phyloP scores from a whole-genome alignment of 805 yeast species.

The Kazachstania psychrophila region DNA sequence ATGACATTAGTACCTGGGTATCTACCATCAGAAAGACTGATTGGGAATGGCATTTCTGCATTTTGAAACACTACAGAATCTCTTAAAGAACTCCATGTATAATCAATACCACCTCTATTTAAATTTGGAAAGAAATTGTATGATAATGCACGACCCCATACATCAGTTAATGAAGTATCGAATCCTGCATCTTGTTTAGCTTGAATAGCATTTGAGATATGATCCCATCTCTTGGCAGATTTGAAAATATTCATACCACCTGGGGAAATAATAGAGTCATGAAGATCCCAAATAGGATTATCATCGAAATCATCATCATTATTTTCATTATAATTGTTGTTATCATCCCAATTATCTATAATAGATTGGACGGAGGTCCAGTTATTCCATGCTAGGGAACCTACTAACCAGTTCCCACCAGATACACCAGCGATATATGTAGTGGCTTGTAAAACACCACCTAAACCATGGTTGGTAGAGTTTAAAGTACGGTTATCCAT shows the following conservation, averaged over 20 bases:
- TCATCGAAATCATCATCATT: conserved; percentile 48
- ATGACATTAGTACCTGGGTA: conserved; percentile 49
- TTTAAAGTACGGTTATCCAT: conserved; percentile 64
- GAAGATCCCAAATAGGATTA: conserved; percentile 64
- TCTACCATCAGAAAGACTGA: conserved; percentile 56
- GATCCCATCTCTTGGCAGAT: conserved; percentile 43
- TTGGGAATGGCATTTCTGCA: conserved; percentile 65
- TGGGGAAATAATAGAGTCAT: conserved; percentile 49
- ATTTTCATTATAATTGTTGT: conserved; percentile 24
- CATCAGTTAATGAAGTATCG: conserved; percentile 58
- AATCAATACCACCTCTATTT: conserved; percentile 54
- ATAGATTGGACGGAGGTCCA: conserved; percentile 64
- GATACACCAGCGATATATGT: conserved; percentile 70
- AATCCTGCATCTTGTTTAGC: conserved; percentile 56
- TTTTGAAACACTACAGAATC: conserved; percentile 50
- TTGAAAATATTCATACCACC: conserved; percentile 51
- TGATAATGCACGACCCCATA: conserved; percentile 71
- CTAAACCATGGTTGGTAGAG: conserved; percentile 48
- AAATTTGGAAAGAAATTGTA: conserved; percentile 59
- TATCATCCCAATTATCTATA: conserved; percentile 26
- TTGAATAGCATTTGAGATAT: conserved; percentile 43
- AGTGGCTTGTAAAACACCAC: conserved; percentile 64
- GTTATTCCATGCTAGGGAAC: conserved; percentile 57
- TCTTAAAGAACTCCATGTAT: conserved; percentile 49
- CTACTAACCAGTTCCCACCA: conserved; percentile 80